Evolutionary conservation across 2,329 filamentous ascomycete species (phyloP).

Genomic region (Fusarium sp.): DNA sequence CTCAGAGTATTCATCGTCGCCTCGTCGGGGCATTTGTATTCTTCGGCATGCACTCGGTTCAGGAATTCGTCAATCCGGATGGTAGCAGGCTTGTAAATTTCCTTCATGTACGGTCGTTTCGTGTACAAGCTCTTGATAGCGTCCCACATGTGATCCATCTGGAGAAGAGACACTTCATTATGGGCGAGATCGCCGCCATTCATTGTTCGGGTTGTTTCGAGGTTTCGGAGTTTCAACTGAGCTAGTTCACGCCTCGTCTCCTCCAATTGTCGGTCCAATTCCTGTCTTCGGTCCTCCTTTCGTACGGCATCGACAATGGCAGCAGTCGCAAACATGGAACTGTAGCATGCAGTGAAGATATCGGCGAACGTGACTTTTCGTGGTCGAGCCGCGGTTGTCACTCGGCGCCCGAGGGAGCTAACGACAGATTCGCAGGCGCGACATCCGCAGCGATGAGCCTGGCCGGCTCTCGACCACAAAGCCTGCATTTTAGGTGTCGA

Average conservation of each 20-base stretch:
- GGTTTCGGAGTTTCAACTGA: constrained; percentile 52
- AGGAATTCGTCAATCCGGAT: constrained; percentile 49
- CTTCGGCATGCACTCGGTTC: constrained; percentile 45
- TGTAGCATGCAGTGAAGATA: constrained; percentile 76
- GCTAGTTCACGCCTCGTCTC: constrained; percentile 64
- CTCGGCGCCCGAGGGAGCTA: constrained; percentile 63
- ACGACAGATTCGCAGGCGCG: constrained; percentile 68
- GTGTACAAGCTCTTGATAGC: constrained; percentile 50
- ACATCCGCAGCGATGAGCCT: constrained; percentile 74
- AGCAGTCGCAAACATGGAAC: constrained; percentile 75
- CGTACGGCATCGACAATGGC: constrained; percentile 71
- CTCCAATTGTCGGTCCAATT: constrained; percentile 73
- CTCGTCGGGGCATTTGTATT: constrained; percentile 48
- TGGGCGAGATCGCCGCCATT: constrained; percentile 19
- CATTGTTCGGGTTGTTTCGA: constrained; percentile 37
- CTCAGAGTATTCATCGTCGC: constrained; percentile 39
- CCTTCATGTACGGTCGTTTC: constrained; percentile 55
- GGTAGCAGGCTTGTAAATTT: constrained; percentile 51
- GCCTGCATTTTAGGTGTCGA: constrained; percentile 69
- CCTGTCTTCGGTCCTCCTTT: constrained; percentile 69
- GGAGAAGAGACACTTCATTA: constrained; percentile 40
- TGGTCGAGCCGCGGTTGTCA: constrained; percentile 62
- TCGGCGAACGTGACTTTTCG: constrained; percentile 65
- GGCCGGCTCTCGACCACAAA: constrained; percentile 75
- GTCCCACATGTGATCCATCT: constrained; percentile 53